Evolutionary conservation across 108 stramenopile species (phyloP), one percentile per base, ranked within the genome.

Genomic region (Skeletonema menzelii): DNA sequence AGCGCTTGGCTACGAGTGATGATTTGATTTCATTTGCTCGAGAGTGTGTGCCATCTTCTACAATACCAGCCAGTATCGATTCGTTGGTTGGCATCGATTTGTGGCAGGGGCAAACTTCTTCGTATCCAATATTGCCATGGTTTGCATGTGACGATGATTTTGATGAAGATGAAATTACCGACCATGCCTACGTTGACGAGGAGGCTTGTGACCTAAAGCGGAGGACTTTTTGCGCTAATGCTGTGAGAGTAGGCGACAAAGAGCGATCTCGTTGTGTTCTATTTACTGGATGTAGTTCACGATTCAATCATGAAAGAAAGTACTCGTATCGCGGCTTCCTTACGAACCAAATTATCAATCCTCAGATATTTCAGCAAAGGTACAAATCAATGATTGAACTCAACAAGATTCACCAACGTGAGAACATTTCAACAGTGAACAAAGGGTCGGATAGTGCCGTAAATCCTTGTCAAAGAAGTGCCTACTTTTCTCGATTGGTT

Each of bases 291-390:
- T 76, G 79, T 40, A 47, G 44, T 19, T 56, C 70, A 56, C 64
- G 55, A 32, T 53, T 13, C 53, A 75, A 44, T 49, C 47, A 5
- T 20, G 27, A 19, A 7, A 27, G 5, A 2, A 40, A 27, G 11
- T 70, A 49, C 26, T 58, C 61, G 2, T 80, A 80, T 47, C 79
- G 79, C 13, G 79, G 79, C 4, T 70, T 80, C 7, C 46, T 80
- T 69, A 71, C 79, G n/a, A 76, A 80, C 69, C 61, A 72, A 44
- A 15, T 76, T 2, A 69, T 80, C 37, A 70, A 63, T 20, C 69
- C 69, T 15, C 12, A 63, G 1, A 55, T 70, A 20, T 76, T 64
- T 40, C 58, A 69, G 35, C 56, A 5, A 34, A 35, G 79, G 42
- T 80, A 80, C 44, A 28, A 10, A 2, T 58, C 75, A 37, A 76